Evolutionary conservation across 176 grass and related monocot genomes (phyloP).

Genomic region (Poa pratensis): DNA sequence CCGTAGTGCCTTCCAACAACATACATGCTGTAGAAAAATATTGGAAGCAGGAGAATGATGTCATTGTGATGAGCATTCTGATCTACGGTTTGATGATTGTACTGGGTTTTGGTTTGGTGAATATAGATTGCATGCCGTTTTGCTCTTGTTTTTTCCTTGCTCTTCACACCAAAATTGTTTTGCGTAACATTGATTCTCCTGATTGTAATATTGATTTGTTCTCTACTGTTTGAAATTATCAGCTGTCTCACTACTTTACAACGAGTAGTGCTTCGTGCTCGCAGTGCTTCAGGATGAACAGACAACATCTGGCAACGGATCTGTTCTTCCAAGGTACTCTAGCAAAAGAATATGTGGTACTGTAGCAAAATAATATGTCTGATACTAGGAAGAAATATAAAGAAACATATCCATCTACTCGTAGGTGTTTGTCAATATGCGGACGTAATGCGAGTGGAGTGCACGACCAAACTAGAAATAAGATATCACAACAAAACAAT

Average conservation of each 20-base stretch:
- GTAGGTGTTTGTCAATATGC: not conserved
- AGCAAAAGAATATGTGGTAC: not conserved
- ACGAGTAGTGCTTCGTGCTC: not conserved
- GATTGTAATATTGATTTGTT: not conserved
- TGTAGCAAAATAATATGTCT: not conserved
- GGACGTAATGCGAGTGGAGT: constrained; percentile 14
- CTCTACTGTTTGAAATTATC: not conserved
- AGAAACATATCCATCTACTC: not conserved
- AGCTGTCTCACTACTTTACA: not conserved
- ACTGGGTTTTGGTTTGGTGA: not conserved
- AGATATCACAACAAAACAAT: not conserved
- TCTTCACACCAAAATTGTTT: not conserved
- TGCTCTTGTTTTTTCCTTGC: not conserved
- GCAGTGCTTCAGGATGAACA: not conserved
- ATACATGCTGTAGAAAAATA: constrained; percentile 25
- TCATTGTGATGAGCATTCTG: not conserved
- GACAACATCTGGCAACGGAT: not conserved
- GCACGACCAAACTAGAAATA: constrained; percentile 1
- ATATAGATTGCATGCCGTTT: no score
- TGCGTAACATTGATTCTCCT: not conserved
- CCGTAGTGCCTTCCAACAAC: not conserved
- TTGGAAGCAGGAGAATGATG: not conserved
- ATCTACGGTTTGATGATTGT: not conserved
- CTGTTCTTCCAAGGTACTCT: not conserved
- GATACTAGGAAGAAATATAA: not conserved